Evolutionary conservation across 306 rosid species (phyloP), one percentile per base, ranked within the genome.

Genomic region (Gastrolobium bilobum): DNA sequence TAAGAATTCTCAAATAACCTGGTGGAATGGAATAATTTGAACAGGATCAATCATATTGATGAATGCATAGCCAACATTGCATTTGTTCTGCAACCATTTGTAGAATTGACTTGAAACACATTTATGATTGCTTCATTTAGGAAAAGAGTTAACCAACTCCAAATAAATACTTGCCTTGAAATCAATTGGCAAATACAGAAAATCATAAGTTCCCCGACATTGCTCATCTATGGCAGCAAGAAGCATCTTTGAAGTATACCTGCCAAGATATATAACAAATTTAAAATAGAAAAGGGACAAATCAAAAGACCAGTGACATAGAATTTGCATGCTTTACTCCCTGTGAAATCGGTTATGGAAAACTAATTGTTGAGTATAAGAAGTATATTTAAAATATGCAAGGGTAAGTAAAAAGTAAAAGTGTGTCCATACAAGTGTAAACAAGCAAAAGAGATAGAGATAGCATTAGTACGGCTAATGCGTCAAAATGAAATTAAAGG

Each of bases 61-160:
- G 91, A 92, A 92, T 11, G 97, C 97, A 83, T 92, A 92, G 81
- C 97, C 97, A 83, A 92, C 97, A 65, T 92, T 92, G 79, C 97
- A 92, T 79, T 92, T 92, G 95, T 92, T 92, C 97, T 92, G 93
- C 80, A 83, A 51, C 48, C 46, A 79, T 71, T 58, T 61, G 61
- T 63, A 68, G 61, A 56, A 51, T 68, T 42, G 51, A 63, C 56
- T 77, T 56, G 81, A 82, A 75, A 53, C 42, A 79, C 13, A 73
- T 66, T 59, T n/a, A 62, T 44, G 15, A 40, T 65, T 61, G 35
- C 59, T 59, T 64, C 71, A 34, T 48, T 58, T 47, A 71, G 9
- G 37, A 60, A 42, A 73, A 79, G 74, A 78, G 46, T 39, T n/a
- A 11, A 84, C 50, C 71, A 40, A 71, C 63, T 50, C 77, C 68